Evolutionary conservation across 2,329 filamentous ascomycete genomes (phyloP), one percentile per base, ranked within the genome.

Genomic region (Drechslerella dactyloides): DNA sequence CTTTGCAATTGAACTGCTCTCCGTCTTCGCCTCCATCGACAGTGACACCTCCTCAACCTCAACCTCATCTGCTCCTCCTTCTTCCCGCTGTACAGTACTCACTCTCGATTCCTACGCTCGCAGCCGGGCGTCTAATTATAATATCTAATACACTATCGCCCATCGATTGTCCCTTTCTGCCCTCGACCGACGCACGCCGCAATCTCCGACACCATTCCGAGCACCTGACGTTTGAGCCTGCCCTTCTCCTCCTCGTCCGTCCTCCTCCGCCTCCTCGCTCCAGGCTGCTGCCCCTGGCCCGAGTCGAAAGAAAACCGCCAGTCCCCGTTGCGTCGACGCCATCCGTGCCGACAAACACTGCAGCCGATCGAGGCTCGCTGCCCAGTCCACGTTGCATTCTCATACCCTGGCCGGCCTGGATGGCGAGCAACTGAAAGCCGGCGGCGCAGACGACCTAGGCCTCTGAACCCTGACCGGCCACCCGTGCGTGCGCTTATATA

Each of bases 141-240:
- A 33, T 33, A 33, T 8, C 27, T 8, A 33, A 21, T 35, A 48
- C 35, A 33, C 33, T 52, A 17, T 46, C 48, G 13, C 40, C 58
- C 42, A 54, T 54, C 23, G 33, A 53, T 53, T 33, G 27, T 33
- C 40, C 40, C 50, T 11, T 64, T 48, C 35, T 56, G 42, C 61
- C 40, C 55, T 40, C 19, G 42, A 30, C 61, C 27, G 61, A 57
- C 53, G 52, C 53, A 51, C 33, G 35, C 54, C 37, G 53, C 52
- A 42, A 35, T 21, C 48, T 42, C 40, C 57, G 59, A 63, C 65
- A 59, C 66, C n/a, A 48, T 70, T 60, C 56, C 60, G 55, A 51
- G 60, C 68, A 65, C 50, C 56, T 61, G 33, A 61, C 60, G 60
- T 72, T 65, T 72, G 61, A 72, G 44, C 46, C 56, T 59, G 35